Evolutionary conservation across 2,329 filamentous ascomycete species (phyloP).

Genomic region (Geoglossum cookeanum): DNA sequence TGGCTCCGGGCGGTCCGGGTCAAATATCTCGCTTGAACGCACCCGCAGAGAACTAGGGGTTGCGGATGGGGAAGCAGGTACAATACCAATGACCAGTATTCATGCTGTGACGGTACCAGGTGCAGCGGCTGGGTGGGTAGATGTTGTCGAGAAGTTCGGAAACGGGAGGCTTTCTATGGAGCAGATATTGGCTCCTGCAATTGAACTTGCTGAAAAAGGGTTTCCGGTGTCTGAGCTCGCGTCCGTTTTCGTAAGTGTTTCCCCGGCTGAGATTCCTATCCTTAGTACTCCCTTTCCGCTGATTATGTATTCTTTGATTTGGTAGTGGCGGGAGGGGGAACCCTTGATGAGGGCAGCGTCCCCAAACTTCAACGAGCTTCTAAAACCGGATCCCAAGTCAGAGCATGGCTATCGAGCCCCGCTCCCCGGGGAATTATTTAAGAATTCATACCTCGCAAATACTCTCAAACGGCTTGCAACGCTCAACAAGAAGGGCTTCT

Average conservation of each 20-base stretch:
- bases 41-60: conserved; percentile 52
- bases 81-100: conserved; percentile 56
- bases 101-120: conserved; percentile 78
- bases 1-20: conserved; percentile 71
- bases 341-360: conserved; percentile 48
- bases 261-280: not conserved
- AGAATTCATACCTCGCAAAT: conserved; percentile 58
- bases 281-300: not conserved
- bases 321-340: conserved; percentile 55
- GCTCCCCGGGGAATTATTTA: conserved; percentile 68
- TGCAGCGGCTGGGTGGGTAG: conserved; percentile 82
- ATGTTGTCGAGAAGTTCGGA: conserved; percentile 72
- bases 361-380: conserved; percentile 70
- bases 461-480: conserved; percentile 65
- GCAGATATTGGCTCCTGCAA: conserved; percentile 65
- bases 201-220: conserved; percentile 68
- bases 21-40: conserved; percentile 46
- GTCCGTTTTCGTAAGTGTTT: conserved; percentile 40
- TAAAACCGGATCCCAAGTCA: conserved; percentile 55
- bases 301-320: conserved; percentile 5
- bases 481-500: conserved; percentile 81
- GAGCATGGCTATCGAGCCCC: conserved; percentile 56
- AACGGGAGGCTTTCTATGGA: conserved; percentile 64
- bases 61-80: conserved; percentile 31
- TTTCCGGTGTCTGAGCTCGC: conserved; percentile 77